Conservation (phyloP, 2,329 filamentous ascomycete genomes). For the Niveomyces coronatus region DNA sequence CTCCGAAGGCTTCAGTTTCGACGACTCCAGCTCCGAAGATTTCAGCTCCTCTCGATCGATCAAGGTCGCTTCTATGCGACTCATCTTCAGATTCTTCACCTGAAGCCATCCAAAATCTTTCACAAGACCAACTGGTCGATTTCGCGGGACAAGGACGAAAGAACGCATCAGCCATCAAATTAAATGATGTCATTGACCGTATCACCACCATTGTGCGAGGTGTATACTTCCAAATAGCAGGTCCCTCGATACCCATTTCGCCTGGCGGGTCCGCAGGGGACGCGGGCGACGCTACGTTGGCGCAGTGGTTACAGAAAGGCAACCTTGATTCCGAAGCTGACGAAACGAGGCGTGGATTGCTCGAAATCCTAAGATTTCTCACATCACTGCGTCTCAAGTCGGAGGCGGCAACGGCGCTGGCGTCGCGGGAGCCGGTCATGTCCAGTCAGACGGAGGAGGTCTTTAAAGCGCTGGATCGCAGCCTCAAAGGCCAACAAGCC, state of each 20-base stretch:
- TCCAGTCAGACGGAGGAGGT: slow-evolving; percentile 2
- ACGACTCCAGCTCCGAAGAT: neutral
- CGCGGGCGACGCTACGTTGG: slow-evolving; percentile 14
- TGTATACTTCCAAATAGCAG: slow-evolving; percentile 1
- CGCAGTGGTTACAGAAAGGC: slow-evolving; percentile 17
- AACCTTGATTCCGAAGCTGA: slow-evolving; percentile 16
- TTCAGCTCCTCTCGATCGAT: slow-evolving; percentile 3
- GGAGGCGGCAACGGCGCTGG: neutral
- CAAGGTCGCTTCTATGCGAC: slow-evolving; percentile 13
- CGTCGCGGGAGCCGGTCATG: slow-evolving; percentile 4
- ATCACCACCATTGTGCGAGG: neutral
- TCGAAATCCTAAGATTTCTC: slow-evolving; percentile 15
- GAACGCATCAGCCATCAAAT: neutral
- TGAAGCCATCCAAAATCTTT: neutral
- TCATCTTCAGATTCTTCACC: slow-evolving; percentile 6
- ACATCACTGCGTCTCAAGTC: slow-evolving; percentile 15
- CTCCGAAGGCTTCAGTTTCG: neutral
- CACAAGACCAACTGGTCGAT: neutral
- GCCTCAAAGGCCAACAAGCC: neutral
- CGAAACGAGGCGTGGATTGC: slow-evolving; percentile 14
- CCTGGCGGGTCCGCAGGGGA: slow-evolving; percentile 9
- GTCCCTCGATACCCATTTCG: neutral
- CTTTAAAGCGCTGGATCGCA: neutral
- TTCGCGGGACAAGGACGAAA: neutral
- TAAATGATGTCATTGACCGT: neutral